Base-by-base conservation (phyloP, 495 filamentous ascomycete genomes). In the Staphylotrichum longicolle region DNA sequence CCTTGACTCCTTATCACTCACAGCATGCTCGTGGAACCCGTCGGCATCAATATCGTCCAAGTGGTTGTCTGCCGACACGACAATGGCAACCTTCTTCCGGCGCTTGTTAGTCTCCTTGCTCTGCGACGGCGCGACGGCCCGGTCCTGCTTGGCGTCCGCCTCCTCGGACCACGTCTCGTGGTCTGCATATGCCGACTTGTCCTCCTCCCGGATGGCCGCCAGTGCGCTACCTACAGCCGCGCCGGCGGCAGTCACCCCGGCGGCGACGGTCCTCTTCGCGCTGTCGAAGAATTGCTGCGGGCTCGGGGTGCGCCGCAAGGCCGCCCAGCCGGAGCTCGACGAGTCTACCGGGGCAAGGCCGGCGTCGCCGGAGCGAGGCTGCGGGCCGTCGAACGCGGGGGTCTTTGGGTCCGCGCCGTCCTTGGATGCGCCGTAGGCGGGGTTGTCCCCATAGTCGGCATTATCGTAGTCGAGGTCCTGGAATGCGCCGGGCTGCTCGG, bases 161-260 rank as follows among this genome's bases (percentile, higher is more conserved):
- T 93, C 90, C 66, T 95, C 89, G 7, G 87, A 89, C 91, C 91
- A 96, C 44, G 89, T 83, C 55, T 86, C 83, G 71, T 93, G 89
- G 70, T 95, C 91, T 60, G 86, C 89, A 74, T 87, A 94, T 54
- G 86, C 89, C 39, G 83, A 84, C 66, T 85, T 87, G 66, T 91
- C 86, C 67, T 93, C 91, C 72, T 96, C 92, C 44, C 87, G 81
- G 47, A 96, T 96, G 11, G 90, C 86, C 40, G 88, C 87, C 58
- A 97, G 77, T n/a, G 88, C 90, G 57, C 77, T 88, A 27, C 90
- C 90, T 35, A 92, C 83, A 15, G 81, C 88, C 20, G 86, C 87
- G 7, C 91, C 90, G n/a, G 90, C 91, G 33, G 92, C 92, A 8
- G 90, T 88, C 61, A 96, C 77, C 1, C 91, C 88, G 10, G 91